Evolutionary conservation across 2,329 filamentous ascomycete genomes (phyloP).

Genomic region (Podosphaera xanthii): DNA sequence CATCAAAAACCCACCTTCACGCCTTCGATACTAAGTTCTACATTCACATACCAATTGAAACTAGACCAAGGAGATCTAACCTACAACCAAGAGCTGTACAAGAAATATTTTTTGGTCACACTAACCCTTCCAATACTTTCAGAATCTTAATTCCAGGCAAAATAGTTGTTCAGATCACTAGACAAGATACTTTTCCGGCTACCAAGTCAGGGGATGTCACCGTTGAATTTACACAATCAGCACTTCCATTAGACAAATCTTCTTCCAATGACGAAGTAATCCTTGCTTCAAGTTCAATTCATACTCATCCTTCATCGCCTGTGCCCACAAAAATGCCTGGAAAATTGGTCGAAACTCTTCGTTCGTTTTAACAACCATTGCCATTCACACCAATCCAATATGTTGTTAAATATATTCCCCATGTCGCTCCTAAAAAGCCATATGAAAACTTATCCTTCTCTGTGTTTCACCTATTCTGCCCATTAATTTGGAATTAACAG

Average conservation of each 20-base stretch:
- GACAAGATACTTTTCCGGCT: too few relatives aligned
- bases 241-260: too few relatives aligned
- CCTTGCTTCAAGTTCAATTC: not conserved
- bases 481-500: not conserved
- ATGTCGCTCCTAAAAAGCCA: not conserved
- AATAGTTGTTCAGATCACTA: too few relatives aligned
- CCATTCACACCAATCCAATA: not conserved
- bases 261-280: too few relatives aligned
- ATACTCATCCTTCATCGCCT: not conserved
- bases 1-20: not conserved
- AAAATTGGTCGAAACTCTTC: not conserved
- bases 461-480: not conserved
- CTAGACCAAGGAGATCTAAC: not conserved
- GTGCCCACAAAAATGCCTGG: not conserved
- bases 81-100: too few relatives aligned
- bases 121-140: too few relatives aligned
- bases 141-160: too few relatives aligned
- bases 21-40: not conserved
- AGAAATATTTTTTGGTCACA: too few relatives aligned
- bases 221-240: not conserved
- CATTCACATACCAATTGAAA: not conserved
- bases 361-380: not conserved
- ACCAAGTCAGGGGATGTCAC: not conserved
- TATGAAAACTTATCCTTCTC: not conserved
- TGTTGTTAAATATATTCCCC: not conserved